Base-by-base conservation (phyloP, 306 rosid genomes). In the Prinsepia uniflora region DNA sequence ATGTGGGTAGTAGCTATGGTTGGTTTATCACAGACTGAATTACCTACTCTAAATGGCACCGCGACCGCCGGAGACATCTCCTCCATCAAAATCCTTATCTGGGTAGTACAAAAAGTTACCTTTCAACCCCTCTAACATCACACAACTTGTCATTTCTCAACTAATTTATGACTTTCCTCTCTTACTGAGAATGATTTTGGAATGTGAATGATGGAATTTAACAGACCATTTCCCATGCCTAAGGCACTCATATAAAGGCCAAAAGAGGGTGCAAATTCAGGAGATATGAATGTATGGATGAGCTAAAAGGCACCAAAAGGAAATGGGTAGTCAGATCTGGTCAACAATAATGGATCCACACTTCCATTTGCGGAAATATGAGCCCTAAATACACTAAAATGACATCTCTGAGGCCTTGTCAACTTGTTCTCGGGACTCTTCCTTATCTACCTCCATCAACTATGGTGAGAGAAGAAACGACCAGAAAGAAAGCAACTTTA, bases 311-410 rank as follows among this genome's bases (percentile, higher is more conserved):
- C 58, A 67, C 68, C 70, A 79, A 79, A 81, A 70, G 52, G 81
- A 86, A 83, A 76, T 65, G 80, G 65, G 75, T 72, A 80, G 68
- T 80, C 93, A 92, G 98, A 92, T 92, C 98, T 84, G 86, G 91
- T 88, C 93, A 88, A 82, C 90, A 90, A 78, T 76, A 81, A 73
- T 14, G 85, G 78, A 86, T 81, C 88, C 80, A 54, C 73, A 70
- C 87, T 81, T 84, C 86, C 83, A 83, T 53, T 60, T 40, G 54
- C 36, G 80, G 81, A 86, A 80, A 78, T 46, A 70, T 61, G 47
- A 65, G 73, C 80, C 80, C 43, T 67, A 73, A 80, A 76, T 75
- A 71, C 72, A 66, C 54, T 53, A 74, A 41, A 74, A 22, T 65
- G 40, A 75, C 79, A 73, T 73, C 75, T 52, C 76, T 67, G 19